A percentile compares a stretch with the other conserved stretches of the same genome.
phyloP scores from a whole-genome alignment of 1,284 basidiomycete genomes.

The Heterobasidion occidentale region DNA sequence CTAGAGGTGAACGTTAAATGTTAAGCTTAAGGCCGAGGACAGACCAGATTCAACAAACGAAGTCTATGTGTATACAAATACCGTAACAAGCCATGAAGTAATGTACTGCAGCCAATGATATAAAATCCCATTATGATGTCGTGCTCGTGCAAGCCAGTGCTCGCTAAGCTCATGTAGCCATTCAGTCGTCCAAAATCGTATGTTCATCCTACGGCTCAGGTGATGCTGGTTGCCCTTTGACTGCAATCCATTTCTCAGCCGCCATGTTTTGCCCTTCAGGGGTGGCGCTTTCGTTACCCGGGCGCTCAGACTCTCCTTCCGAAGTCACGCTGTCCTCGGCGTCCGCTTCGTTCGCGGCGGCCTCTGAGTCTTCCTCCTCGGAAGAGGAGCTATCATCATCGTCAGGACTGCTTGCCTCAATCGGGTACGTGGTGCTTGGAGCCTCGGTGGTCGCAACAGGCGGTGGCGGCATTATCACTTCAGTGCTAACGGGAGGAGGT shows the following conservation, averaged over 20 bases:
- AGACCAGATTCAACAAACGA: too few species aligned
- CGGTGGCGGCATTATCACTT: constrained; percentile 1
- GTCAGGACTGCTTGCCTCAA: constrained; percentile 9
- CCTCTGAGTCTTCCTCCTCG: constrained; percentile 16
- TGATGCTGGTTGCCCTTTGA: constrained; percentile 28
- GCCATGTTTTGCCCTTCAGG: constrained; percentile 21
- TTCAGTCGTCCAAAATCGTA: neutral
- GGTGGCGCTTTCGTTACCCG: neutral
- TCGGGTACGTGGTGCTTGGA: constrained; percentile 4
- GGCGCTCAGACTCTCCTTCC: constrained; percentile 41
- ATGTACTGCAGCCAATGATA: too few species aligned
- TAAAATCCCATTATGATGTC: too few species aligned
- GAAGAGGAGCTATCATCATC: constrained; percentile 6
- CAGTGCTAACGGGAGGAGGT: constrained; percentile 18
- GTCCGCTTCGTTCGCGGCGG: constrained; percentile 57
- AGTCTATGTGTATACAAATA: too few species aligned
- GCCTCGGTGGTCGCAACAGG: constrained; percentile 1
- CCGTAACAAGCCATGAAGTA: too few species aligned
- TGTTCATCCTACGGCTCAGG: neutral
- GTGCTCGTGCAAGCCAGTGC: too few species aligned
- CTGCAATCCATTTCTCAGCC: constrained; percentile 65
- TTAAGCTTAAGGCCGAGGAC: too few species aligned
- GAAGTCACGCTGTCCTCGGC: constrained; percentile 68
- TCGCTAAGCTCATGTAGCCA: too few species aligned
- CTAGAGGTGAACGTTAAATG: too few species aligned